phyloP scores from a whole-genome alignment of 2,329 filamentous ascomycete genomes.

The Ceratocystis cacaofunesta region DNA sequence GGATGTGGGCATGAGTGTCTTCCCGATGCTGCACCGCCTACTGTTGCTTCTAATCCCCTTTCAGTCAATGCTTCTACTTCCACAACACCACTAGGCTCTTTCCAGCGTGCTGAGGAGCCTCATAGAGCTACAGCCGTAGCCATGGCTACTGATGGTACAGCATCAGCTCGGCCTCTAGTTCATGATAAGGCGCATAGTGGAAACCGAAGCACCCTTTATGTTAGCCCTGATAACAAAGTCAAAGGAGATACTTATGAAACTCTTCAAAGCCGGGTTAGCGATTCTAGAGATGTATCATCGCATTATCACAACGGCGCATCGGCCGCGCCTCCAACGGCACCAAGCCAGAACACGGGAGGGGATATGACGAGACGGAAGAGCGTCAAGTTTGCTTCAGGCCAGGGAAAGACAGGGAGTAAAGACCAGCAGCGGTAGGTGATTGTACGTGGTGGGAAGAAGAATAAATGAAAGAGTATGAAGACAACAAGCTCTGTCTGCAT shows the following conservation, averaged over 20 bases:
- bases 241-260: constrained; percentile 33
- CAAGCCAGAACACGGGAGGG: constrained; percentile 24
- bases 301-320: constrained; percentile 9
- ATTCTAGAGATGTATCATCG: not conserved
- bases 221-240: not conserved
- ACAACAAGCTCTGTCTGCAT: not conserved
- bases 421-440: not conserved
- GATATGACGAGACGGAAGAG: constrained; percentile 44
- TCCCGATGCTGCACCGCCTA: constrained; percentile 27
- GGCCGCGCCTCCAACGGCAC: constrained; percentile 24
- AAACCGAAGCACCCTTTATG: not conserved
- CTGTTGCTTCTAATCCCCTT: not conserved
- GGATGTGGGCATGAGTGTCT: constrained; percentile 51
- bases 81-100: constrained; percentile 18
- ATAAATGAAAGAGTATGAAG: not conserved
- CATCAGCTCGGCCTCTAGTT: constrained; percentile 39
- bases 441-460: not conserved
- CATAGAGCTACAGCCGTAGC: not conserved
- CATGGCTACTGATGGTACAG: not conserved
- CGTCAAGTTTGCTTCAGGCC: constrained; percentile 39
- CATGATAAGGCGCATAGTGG: constrained; percentile 32
- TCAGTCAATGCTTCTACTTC: constrained; percentile 7
- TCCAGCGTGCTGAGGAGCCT: not conserved
- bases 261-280: not conserved
- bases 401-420: not conserved